Percentiles rank a stretch among this genome's conserved stretches.
These are phyloP conservation scores for Paecilomyces sp. DNA, from an alignment of 2,329 filamentous ascomycete genomes.

Conservation along the genomic window DNA sequence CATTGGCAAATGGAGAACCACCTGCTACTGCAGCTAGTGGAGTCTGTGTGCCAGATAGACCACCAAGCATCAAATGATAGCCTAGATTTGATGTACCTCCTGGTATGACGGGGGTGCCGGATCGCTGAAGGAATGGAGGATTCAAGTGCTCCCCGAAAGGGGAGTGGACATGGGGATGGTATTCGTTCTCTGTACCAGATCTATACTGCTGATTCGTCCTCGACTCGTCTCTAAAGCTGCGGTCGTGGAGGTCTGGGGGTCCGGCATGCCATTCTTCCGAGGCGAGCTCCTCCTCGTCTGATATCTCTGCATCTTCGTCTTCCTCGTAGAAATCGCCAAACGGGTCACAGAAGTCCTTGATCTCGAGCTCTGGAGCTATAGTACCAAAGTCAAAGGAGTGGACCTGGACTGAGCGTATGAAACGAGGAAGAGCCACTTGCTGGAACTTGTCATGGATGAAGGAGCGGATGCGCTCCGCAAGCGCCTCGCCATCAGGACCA, in stretches of 20 bases:
- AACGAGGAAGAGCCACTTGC: constrained; percentile 79
- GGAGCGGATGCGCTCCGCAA: constrained; percentile 78
- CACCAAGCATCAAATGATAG: constrained; percentile 43
- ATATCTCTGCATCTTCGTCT: constrained; percentile 49
- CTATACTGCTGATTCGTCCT: constrained; percentile 19
- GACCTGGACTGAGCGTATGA: constrained; percentile 93
- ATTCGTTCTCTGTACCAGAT: constrained; percentile 21
- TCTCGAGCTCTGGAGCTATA: constrained; percentile 74
- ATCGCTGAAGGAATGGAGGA: constrained; percentile 35
- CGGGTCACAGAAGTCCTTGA: constrained; percentile 96
- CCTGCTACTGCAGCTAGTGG: constrained; percentile 41
- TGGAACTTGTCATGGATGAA: constrained; percentile 98
- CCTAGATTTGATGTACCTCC: constrained; percentile 43
- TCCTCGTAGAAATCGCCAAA: constrained; percentile 94
- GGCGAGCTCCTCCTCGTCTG: constrained; percentile 27
- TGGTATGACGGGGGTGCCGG: constrained; percentile 41
- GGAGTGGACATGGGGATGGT: constrained; percentile 21
- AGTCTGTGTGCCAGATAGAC: constrained; percentile 42
- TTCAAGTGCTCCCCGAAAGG: constrained; percentile 32
- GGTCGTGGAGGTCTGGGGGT: constrained; percentile 17
- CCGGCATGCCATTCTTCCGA: constrained; percentile 17
- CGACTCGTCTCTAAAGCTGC: constrained; percentile 24
- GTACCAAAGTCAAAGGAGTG: constrained; percentile 90
- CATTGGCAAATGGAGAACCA: constrained; percentile 32
- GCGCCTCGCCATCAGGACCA: constrained; percentile 75